Base-by-base conservation (phyloP, 495 filamentous ascomycete species). In the Tetracladium setigerum region DNA sequence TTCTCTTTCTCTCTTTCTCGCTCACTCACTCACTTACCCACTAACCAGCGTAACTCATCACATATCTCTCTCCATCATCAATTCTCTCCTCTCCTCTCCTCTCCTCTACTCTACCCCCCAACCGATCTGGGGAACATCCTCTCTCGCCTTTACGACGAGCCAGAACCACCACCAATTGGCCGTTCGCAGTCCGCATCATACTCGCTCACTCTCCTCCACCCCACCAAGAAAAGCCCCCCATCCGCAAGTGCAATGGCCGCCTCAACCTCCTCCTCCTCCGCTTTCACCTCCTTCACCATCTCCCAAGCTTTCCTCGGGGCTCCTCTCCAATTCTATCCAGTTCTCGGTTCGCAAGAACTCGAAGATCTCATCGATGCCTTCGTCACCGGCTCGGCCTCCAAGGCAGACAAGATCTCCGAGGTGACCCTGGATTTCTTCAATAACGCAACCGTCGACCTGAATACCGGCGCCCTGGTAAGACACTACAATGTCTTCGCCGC, bases 371-470 rank as follows among this genome's bases (percentile, higher is more conserved):
- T 79, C 50, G 55, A 74, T 54, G 63, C 66, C 38, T 72, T 74
- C 45, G 58, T 79, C 36, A 60, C 67, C 15, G 75, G 75, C 16
- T 46, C 67, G 40, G 66, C 64, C 39, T 63, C 73, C 36, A 71
- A 74, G 55, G 53, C 63, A 49, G 70, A 74, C 46, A 78, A 78
- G 67, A 65, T 74, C 14, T 69, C 72, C 17, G 59, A 69, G 40
- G 64, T 77, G 31, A 70, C 73, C 16, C 61, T 77, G 58, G 73
- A 78, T 49, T 78, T 78, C 62, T 73, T 69, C 50, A 66, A 71
- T 16, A 49, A 44, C 43, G 56, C 53, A 58, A 61, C 66, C 39
- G 69, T 71, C 44, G 65, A 67, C 41, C 49, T 69, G 37, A 45
- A 65, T n/a, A 54, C 49, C 33, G 53, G 55, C 6, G 39, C 63